Evolutionary conservation across 148 eudicot species (phyloP), one percentile per base, ranked within the genome.

Genomic region (Persicaria tinctoria): DNA sequence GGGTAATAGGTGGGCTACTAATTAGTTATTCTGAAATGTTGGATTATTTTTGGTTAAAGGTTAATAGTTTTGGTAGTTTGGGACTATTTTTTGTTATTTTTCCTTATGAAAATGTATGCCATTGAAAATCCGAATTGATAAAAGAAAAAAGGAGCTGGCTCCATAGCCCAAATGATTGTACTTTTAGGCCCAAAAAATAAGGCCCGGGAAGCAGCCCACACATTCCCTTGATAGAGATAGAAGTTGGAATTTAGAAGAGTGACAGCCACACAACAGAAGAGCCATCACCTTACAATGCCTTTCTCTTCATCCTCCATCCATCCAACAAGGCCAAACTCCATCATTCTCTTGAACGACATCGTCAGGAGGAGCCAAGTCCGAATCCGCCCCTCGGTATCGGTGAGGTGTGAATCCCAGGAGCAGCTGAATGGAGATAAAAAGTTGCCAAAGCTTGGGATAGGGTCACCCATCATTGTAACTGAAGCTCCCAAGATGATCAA

Each of bases 401-500:
- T 63, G 6, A 75, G 11, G 23, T 62, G 77, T 64, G 77, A 75
- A 51, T 64, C 66, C 44, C 63, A 75, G n/a, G 68, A 74, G 47
- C 77, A 23, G 56, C 70, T 1, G 47, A 49, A 47, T n/a, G 38
- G 20, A 11, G 54, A 44, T 4, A 54, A 38, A 6, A 46, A 59
- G 57, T 14, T 17, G 20, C 38, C 79, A 10, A 83, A 78, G 71
- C 88, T 91, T 60, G 79, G 79, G 78, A 82, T 93, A 69, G 98
- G 98, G 14, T 87, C 98, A 23, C 97, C 95, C 2, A 76, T 93
- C 4, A 73, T 93, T 16, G 80, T 91, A 5, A 84, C 79, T 4
- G 97, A 88, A 77, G 97, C 97, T 82, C 98, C 98, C 46, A 76
- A 79, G 63, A 73, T 86, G 87, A 78, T 94, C 8, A 94, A 91